phyloP scores from a whole-genome alignment of 2,329 filamentous ascomycete species.

The Biscogniauxia mediterranea region DNA sequence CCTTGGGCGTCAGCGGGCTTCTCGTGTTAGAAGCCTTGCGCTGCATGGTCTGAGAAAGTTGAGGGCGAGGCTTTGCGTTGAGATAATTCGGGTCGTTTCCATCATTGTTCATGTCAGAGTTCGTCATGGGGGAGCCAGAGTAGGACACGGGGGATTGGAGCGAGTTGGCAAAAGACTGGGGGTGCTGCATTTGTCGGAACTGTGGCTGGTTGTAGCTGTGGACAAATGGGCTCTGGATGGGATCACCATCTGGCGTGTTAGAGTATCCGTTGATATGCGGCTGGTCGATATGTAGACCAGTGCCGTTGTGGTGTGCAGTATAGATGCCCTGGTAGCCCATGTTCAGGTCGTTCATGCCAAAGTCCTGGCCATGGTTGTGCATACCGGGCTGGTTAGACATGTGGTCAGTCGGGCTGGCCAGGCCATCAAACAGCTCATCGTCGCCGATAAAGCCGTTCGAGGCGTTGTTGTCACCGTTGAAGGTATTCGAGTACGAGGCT shows the following conservation, averaged over 20 bases:
- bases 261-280: conserved; percentile 78
- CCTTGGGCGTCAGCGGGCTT: conserved; percentile 83
- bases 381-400: conserved; percentile 45
- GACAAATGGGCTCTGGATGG: conserved; percentile 87
- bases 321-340: conserved; percentile 60
- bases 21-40: conserved; percentile 72
- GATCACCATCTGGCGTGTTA: conserved; percentile 85
- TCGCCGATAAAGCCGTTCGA: conserved; percentile 80
- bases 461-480: conserved; percentile 54
- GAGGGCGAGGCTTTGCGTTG: conserved; percentile 55
- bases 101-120: conserved; percentile 49
- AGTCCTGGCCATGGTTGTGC: conserved; percentile 56
- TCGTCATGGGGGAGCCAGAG: conserved; percentile 48
- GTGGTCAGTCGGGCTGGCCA: conserved; percentile 55
- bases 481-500: conserved; percentile 62
- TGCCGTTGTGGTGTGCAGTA: conserved; percentile 52
- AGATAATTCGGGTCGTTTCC: conserved; percentile 54
- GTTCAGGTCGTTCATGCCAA: conserved; percentile 52
- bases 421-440: conserved; percentile 80
- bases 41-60: conserved; percentile 63
- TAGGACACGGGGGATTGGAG: conserved; percentile 53
- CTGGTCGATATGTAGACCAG: conserved; percentile 61
- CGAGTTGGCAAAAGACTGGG: conserved; percentile 54
- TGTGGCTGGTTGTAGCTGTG: conserved; percentile 75
- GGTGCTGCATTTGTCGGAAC: conserved; percentile 67